Base-by-base conservation (phyloP, 2,329 filamentous ascomycete genomes). In the Rhinocladiella mackenziei region DNA sequence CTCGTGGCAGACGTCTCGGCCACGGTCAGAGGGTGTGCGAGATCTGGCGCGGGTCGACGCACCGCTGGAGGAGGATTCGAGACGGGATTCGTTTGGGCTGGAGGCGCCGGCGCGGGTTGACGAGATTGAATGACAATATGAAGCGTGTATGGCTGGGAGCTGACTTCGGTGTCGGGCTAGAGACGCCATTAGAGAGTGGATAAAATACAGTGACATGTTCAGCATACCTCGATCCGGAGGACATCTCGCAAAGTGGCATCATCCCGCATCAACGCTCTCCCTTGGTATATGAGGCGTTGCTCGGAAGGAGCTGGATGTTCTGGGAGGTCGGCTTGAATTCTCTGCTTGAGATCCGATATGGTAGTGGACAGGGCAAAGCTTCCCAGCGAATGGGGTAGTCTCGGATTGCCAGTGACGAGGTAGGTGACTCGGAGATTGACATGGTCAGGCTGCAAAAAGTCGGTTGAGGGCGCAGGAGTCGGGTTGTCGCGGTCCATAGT, bases 231-330 rank as follows among this genome's bases (percentile, higher is more conserved):
- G 11, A 69, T 62, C 29, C 74, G 72, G 49, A 82, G 67, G 3
- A 78, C 65, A 25, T 69, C 64, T 20, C 63, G 61, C 43, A 83
- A 60, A 0, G 67, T 72, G 26, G 70, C 68, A 15, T 64, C 62
- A 46, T 75, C 68, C 51, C 74, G 67, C 5, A 68, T 58, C 5
- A 81, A 66, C 19, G 73, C 69, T 43, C 73, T 68, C 14, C 79
- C 79, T 37, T 70, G 65, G 54, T 79, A 80, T 14, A 82, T 79
- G 45, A 83, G 59, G 31, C 77, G 69, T 63, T 81, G 78, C 31
- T 66, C 60, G 13, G 66, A 59, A 1, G 71, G 65, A 6, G 62
- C 39, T 22, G 74, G 71, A 42, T 65, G 65, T 20, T 64, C 65
- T 6, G 73, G 66, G n/a, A 80, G 60, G 7, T 66, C 61, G 45